Evolutionary conservation across 75 land plant genomes (phyloP).

Genomic region (Larix kaempferi): DNA sequence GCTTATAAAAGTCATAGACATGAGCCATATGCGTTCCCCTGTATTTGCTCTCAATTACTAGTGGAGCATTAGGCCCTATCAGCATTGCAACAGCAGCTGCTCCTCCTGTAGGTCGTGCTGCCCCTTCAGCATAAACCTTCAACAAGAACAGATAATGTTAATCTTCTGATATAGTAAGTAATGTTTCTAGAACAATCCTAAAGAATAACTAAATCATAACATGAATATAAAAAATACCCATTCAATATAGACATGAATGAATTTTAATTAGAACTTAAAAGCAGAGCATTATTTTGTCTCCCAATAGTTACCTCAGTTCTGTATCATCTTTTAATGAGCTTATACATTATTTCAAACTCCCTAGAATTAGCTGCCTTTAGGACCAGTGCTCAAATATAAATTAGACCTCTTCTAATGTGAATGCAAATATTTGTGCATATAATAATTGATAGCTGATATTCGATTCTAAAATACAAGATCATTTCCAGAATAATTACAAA

Average conservation of each 20-base stretch:
- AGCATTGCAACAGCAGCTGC: slow-evolving; percentile 99
- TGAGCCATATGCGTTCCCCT: slow-evolving; percentile 90
- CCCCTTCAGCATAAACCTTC: slow-evolving; percentile 98
- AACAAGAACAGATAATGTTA: slow-evolving; percentile 3
- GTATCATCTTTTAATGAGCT: too few species aligned
- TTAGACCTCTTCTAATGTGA: neutral
- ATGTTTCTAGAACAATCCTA: neutral
- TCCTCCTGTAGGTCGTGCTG: slow-evolving; percentile 97
- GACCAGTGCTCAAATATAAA: neutral
- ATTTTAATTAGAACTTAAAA: too few species aligned
- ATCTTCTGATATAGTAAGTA: neutral
- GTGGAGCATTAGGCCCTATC: slow-evolving; percentile 95
- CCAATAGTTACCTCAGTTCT: too few species aligned
- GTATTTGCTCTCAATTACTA: slow-evolving; percentile 73
- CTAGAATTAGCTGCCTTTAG: neutral
- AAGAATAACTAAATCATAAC: neutral
- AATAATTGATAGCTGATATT: neutral
- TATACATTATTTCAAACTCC: neutral
- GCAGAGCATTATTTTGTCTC: too few species aligned
- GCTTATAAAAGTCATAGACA: slow-evolving; percentile 98
- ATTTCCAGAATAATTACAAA: neutral
- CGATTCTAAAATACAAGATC: neutral
- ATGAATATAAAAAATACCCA: neutral
- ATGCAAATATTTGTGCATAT: neutral
- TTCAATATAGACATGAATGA: too few species aligned